phyloP scores from a whole-genome alignment of 495 filamentous ascomycete genomes.

The Talaromyces adpressus region DNA sequence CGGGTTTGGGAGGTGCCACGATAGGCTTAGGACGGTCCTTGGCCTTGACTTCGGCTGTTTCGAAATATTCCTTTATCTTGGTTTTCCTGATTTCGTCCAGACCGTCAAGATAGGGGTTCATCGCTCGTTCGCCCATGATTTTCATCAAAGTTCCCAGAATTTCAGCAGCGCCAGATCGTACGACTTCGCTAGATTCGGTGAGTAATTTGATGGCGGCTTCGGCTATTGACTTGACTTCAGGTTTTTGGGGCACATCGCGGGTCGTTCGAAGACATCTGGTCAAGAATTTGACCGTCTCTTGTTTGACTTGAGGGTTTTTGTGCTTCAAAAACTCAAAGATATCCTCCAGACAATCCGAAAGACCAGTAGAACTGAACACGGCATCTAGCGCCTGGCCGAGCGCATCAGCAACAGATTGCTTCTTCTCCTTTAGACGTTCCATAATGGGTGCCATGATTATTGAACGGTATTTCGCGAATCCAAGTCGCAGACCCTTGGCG shows the following conservation, averaged over 20 bases:
- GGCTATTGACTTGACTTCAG: conserved; percentile 77
- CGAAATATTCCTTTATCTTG: conserved; percentile 93
- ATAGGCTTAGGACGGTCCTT: conserved; percentile 92
- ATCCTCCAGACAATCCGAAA: conserved; percentile 84
- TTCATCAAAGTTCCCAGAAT: conserved; percentile 95
- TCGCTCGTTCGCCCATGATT: conserved; percentile 94
- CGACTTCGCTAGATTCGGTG: conserved; percentile 76
- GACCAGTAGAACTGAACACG: conserved; percentile 69
- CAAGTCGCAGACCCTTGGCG: conserved; percentile 77
- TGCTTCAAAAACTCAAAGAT: conserved; percentile 77
- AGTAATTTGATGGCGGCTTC: conserved; percentile 83
- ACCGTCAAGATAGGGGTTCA: conserved; percentile 91
- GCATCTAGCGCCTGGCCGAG: conserved; percentile 79
- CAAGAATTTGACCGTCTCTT: conserved; percentile 85
- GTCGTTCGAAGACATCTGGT: conserved; percentile 82
- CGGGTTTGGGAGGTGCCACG: conserved; percentile 53
- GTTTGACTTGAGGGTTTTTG: conserved; percentile 97
- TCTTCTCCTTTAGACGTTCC: conserved; percentile 96
- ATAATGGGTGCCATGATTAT: conserved; percentile 79
- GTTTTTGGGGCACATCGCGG: conserved; percentile 69
- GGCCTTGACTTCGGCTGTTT: conserved; percentile 88
- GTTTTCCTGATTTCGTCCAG: conserved; percentile 93
- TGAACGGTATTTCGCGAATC: conserved; percentile 74
- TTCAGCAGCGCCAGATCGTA: conserved; percentile 84
- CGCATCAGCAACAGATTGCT: conserved; percentile 80